Base-by-base conservation (phyloP, 805 yeast genomes). In the Millerozyma acaciae region DNA sequence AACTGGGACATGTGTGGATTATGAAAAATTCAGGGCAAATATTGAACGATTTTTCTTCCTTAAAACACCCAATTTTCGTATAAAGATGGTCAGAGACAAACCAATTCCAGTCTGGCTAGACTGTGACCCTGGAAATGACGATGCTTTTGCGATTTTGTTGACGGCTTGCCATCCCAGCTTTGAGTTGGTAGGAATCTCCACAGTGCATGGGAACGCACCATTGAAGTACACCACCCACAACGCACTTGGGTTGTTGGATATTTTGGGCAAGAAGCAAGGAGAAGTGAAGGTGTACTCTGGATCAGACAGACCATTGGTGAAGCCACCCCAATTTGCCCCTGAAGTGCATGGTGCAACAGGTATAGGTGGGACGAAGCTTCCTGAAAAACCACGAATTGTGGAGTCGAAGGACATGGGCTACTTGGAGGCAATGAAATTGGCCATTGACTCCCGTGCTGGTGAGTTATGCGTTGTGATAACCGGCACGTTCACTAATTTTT, bases 91-190 rank as follows among this genome's bases (percentile, higher is more conserved):
- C 9, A 23, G 20, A 9, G 22, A 28, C 10, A 42, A 50, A 13
- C 36, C 33, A 8, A 46, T 64, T 2, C 94, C 95, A 0, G 48
- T 87, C 4, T 87, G 95, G 95, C 56, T 87, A 8, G 96, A 87
- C 57, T 87, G 96, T 55, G 96, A 87, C 51, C 95, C 95, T 0
- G 95, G 96, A 2, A 93, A 83, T 48, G 96, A 87, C 50, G 96
- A 87, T 48, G 80, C 84, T 2, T 71, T 84, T 28, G 95, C 93
- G 4, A 65, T 87, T 6, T 59, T 84, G 7, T 43, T 87, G 16
- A 76, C 85, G 0, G 62, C 75, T 6, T 75, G 71, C 48, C 73
- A 78, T 42, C 84, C 86, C 0, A 58, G 68, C 16, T 74, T 76
- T 56, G 54, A 73, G 10, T 55, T 84, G 7, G 44, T 78, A 3